Evolutionary conservation across 495 filamentous ascomycete genomes (phyloP).

Genomic region (Aspergillus affinis): DNA sequence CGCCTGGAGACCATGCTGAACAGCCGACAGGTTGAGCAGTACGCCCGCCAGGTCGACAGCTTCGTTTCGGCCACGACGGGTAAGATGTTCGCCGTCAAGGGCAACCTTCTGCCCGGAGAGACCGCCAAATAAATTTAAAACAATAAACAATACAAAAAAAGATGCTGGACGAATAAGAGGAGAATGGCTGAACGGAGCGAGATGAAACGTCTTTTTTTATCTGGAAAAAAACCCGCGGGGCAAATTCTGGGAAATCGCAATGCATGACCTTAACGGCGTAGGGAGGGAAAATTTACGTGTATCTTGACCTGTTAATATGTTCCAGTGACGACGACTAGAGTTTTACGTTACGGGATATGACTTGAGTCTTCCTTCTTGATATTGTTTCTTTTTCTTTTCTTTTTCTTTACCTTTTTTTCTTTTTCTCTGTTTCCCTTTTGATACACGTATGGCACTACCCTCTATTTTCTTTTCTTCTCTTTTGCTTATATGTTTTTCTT

Average conservation of each 20-base stretch:
- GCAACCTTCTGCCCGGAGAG: conserved; percentile 56
- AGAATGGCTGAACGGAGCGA: conserved; percentile 10
- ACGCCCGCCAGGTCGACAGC: conserved; percentile 94
- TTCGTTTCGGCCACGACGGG: conserved; percentile 86
- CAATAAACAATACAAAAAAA: too few relatives aligned
- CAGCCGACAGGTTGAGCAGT: conserved; percentile 94
- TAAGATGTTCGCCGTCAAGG: conserved; percentile 98
- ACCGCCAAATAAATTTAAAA: conserved; percentile 37
- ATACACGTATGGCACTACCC: neutral
- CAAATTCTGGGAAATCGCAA: conserved; percentile 35
- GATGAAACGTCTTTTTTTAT: conserved; percentile 21
- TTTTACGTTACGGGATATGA: conserved; percentile 32
- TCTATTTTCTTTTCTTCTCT: neutral
- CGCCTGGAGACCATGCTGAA: conserved; percentile 90
- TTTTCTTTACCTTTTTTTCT: neutral
- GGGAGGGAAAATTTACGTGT: conserved; percentile 48
- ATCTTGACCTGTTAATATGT: conserved; percentile 47
- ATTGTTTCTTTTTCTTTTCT: neutral
- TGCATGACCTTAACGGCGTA: conserved; percentile 55
- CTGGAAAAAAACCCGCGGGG: conserved; percentile 19
- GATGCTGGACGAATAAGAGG: neutral
- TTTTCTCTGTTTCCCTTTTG: conserved; percentile 2
- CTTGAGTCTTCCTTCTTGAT: conserved; percentile 5
- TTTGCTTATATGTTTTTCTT: too few relatives aligned
- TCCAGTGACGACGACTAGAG: conserved; percentile 37